Conservation (phyloP, 106 monocot genomes). For the Posidonia australis region DNA sequence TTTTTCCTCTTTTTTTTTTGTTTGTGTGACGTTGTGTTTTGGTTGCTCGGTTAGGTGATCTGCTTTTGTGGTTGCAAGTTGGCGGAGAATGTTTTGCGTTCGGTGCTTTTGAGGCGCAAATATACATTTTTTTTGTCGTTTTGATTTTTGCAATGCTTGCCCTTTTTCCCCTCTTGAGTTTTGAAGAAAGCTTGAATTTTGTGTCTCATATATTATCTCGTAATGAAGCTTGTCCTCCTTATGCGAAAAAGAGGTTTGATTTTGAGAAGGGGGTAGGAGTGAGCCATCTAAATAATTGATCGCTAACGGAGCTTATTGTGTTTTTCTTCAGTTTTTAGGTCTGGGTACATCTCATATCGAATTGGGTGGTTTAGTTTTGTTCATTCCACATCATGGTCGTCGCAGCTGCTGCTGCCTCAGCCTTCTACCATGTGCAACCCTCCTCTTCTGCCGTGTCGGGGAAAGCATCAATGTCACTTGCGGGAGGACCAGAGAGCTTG, state of each 20-base stretch:
- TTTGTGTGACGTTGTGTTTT: no score
- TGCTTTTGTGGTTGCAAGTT: neutral
- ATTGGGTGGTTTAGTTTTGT: neutral
- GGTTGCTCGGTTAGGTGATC: neutral
- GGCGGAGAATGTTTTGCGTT: no score
- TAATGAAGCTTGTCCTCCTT: neutral
- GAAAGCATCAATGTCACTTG: slow-evolving; percentile 5
- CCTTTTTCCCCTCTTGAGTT: no score
- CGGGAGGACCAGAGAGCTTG: slow-evolving; percentile 8
- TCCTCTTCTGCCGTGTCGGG: slow-evolving; percentile 12
- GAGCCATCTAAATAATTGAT: neutral
- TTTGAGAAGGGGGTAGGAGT: neutral
- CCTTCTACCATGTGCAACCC: slow-evolving; percentile 1
- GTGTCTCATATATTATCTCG: neutral
- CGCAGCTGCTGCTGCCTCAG: slow-evolving; percentile 5
- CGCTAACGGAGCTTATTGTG: neutral
- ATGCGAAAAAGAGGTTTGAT: neutral
- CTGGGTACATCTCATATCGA: no score
- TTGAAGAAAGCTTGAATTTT: neutral
- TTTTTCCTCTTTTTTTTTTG: no score
- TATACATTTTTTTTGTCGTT: neutral
- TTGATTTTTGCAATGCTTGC: neutral
- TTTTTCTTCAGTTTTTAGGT: neutral
- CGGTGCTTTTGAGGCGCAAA: neutral
- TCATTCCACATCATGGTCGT: neutral